Evolutionary conservation across 2,329 filamentous ascomycete genomes (phyloP).

Genomic region (Diaporthe sp.): DNA sequence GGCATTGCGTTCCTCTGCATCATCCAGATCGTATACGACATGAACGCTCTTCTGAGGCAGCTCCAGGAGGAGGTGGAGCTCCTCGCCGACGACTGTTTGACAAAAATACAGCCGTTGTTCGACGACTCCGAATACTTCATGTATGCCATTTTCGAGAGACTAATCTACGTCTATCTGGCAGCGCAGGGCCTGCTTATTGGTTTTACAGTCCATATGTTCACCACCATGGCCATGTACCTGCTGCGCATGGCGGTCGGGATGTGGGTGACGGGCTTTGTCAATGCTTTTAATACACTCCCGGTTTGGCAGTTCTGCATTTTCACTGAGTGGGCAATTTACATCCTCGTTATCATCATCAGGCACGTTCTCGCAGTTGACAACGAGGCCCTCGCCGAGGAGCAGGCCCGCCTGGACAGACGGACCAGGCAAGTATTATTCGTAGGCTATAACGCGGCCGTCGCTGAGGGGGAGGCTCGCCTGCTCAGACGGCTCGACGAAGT

Average conservation of each 20-base stretch:
- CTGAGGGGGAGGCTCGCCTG: too few relatives aligned
- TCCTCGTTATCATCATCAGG: too few relatives aligned
- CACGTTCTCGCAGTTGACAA: not conserved
- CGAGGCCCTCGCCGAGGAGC: too few relatives aligned
- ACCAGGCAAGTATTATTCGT: too few relatives aligned
- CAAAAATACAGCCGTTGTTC: not conserved
- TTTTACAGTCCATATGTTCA: not conserved
- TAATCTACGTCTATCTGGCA: not conserved
- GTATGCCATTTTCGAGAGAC: not conserved
- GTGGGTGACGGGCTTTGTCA: not conserved
- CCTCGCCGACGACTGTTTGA: too few relatives aligned
- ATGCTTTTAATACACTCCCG: not conserved
- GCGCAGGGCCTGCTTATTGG: not conserved
- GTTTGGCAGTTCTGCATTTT: not conserved
- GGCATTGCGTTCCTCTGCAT: not conserved
- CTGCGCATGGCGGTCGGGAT: not conserved
- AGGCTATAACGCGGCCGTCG: too few relatives aligned
- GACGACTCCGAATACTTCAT: not conserved
- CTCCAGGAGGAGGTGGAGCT: not conserved
- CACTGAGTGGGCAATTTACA: fast-evolving
- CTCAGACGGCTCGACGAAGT: too few relatives aligned
- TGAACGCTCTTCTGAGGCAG: not conserved
- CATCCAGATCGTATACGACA: not conserved
- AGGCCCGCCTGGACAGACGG: too few relatives aligned
- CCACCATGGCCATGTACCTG: not conserved